Evolutionary conservation across 2,329 filamentous ascomycete species (phyloP).

Genomic region (Diaporthe citriasiana): DNA sequence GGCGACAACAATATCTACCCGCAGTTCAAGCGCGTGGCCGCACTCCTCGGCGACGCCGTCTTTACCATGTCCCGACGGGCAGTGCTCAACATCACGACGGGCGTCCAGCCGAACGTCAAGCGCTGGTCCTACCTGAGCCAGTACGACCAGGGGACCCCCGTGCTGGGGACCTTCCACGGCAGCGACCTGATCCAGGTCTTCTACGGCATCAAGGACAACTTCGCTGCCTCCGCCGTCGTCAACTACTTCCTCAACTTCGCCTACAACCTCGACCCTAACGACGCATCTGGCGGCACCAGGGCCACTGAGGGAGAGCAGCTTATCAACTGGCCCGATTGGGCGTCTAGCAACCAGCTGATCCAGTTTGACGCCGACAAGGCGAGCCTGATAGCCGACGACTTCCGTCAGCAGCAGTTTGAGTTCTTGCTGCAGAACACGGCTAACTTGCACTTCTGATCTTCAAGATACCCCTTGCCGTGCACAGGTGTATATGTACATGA

Average conservation of each 20-base stretch:
- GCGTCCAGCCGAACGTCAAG: slow-evolving; percentile 69
- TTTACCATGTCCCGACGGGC: slow-evolving; percentile 80
- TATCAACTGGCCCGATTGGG: slow-evolving; percentile 58
- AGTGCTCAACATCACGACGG: slow-evolving; percentile 66
- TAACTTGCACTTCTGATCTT: slow-evolving; percentile 10
- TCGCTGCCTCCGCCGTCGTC: slow-evolving; percentile 71
- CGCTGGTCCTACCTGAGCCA: slow-evolving; percentile 82
- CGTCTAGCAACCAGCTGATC: slow-evolving; percentile 12
- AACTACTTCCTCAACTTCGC: slow-evolving; percentile 82
- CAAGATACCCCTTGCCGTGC: background rate
- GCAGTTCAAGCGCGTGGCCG: slow-evolving; percentile 83
- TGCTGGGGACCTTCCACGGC: slow-evolving; percentile 86
- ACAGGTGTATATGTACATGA: background rate
- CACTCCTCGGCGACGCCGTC: slow-evolving; percentile 80
- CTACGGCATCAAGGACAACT: slow-evolving; percentile 73
- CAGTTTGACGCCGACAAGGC: slow-evolving; percentile 20
- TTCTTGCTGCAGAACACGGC: slow-evolving; percentile 15
- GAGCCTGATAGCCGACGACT: slow-evolving; percentile 12
- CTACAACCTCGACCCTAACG: slow-evolving; percentile 79
- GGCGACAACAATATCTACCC: slow-evolving; percentile 79
- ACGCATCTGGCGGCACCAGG: slow-evolving; percentile 54
- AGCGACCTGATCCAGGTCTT: slow-evolving; percentile 79
- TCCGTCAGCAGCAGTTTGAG: slow-evolving; percentile 29
- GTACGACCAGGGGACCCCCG: slow-evolving; percentile 78
- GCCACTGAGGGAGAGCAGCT: slow-evolving; percentile 16